Evolutionary conservation across 805 yeast species (phyloP), one percentile per base, ranked within the genome.

Genomic region (Yarrowia sp.): DNA sequence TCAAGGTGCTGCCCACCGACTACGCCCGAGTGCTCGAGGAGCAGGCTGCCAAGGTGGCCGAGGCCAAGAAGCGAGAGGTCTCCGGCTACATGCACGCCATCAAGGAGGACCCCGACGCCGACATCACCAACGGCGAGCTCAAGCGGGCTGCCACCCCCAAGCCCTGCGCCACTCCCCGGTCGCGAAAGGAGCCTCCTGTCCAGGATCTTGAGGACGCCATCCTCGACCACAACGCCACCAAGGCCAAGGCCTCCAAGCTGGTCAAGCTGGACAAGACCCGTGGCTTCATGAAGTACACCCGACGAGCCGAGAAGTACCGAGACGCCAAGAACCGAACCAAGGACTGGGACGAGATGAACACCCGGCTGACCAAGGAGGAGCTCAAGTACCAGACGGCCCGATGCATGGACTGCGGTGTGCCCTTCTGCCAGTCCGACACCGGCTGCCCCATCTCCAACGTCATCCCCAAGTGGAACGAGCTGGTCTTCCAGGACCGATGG

Each of bases 331-430:
- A 83, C 25, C 85, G 99, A 76, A 80, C 90, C 62, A 81, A 81
- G 69, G 97, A 94, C 76, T 94, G 98, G 98, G 83, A 87, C 66
- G 98, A 93, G 77, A 81, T 93, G 73, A 85, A 96, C 12, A 77
- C 84, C 13, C 84, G 97, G 62, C 80, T 93, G 68, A 79, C 90
- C 63, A 88, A 89, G 76, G 91, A 88, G 59, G 98, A 94, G 68
- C 86, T 93, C 71, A 83, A 85, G 73, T 83, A 81, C 73, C 97
- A 93, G 79, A 89, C 98, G 63, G 97, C 98, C 14, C 85, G 99
- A 76, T 93, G 99, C 82, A 93, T 94, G 96, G 98, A 93, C 77
- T 93, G 99, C 81, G 99, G 99, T 80, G 96, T 94, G 69, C 99
- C 99, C 63, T 93, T 93, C 84, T 93, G 99, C 81, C 96, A 93